Conservation (phyloP, 352 stramenopile genomes). For the Phytopythium mirpurense region DNA sequence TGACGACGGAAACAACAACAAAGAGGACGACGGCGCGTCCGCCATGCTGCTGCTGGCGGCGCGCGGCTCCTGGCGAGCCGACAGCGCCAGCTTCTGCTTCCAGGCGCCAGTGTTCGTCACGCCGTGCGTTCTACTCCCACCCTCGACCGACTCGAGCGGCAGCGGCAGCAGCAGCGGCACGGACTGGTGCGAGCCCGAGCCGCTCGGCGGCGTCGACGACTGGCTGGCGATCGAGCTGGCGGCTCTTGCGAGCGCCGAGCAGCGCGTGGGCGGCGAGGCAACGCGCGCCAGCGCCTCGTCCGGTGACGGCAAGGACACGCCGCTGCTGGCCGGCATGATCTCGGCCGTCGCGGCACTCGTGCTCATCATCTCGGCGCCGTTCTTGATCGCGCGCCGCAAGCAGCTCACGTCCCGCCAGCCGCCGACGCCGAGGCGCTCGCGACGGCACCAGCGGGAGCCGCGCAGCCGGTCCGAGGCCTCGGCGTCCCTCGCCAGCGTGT, state of each 20-base stretch:
- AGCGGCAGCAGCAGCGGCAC: constrained; percentile 11
- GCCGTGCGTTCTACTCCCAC: constrained; percentile 16
- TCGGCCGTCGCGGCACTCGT: constrained; percentile 18
- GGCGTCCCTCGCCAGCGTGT: not conserved
- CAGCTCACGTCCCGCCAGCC: not conserved
- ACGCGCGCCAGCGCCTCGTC: constrained; percentile 8
- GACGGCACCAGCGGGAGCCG: not conserved
- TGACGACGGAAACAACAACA: not conserved
- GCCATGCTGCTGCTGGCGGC: constrained; percentile 21
- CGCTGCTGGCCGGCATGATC: constrained; percentile 7
- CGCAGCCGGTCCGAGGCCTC: not conserved
- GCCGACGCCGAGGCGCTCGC: not conserved
- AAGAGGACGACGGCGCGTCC: too few relatives aligned
- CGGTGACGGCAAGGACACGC: constrained; percentile 1
- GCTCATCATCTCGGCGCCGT: constrained; percentile 1
- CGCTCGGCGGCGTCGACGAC: constrained; percentile 16
- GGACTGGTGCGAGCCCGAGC: constrained; percentile 27
- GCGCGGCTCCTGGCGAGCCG: constrained; percentile 17
- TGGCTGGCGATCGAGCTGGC: constrained; percentile 18
- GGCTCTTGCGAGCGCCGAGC: not conserved
- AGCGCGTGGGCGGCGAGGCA: not conserved
- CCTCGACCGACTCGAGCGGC: constrained; percentile 4
- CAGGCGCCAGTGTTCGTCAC: constrained; percentile 23
- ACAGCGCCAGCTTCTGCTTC: constrained; percentile 15
- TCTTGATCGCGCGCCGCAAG: constrained; percentile 2